A percentile compares a stretch with the other conserved stretches of the same genome.
Conservation (phyloP, 352 stramenopile genomes). For the Phytophthora uliginosa region DNA sequence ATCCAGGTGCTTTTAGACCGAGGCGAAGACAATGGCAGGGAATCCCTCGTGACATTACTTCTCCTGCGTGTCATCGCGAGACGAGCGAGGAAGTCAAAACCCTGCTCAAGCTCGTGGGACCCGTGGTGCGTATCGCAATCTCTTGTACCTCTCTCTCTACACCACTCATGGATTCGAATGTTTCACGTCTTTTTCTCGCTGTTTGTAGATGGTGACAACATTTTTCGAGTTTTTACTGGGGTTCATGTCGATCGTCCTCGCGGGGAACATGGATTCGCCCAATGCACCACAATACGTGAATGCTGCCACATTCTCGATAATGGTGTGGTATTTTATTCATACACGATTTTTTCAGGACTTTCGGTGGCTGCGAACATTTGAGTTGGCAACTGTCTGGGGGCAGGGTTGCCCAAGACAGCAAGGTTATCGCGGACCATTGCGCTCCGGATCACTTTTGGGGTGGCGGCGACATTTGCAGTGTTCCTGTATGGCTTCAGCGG, state of each 20-base stretch:
- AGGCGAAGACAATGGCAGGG: neutral
- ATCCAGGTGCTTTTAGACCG: neutral
- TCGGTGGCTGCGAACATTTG: neutral
- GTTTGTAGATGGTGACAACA: neutral
- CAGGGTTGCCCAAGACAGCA: neutral
- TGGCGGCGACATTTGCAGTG: neutral
- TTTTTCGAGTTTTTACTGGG: neutral
- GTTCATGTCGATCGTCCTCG: neutral
- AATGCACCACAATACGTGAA: neutral
- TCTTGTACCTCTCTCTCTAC: too few relatives aligned
- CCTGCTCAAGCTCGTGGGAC: neutral
- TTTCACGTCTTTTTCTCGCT: too few relatives aligned
- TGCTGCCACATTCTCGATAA: neutral
- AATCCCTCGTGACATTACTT: neutral
- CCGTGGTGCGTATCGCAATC: neutral
- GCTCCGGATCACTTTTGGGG: neutral
- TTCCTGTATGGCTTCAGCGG: neutral
- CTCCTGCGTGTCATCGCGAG: neutral
- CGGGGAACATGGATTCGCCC: neutral
- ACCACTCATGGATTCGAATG: too few relatives aligned
- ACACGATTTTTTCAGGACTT: neutral
- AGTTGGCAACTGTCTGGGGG: neutral
- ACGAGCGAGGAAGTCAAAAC: neutral
- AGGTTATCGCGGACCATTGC: neutral
- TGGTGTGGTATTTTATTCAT: neutral